Conservation (phyloP, 2,329 filamentous ascomycete species). For the Phyllosticta capitalensis region DNA sequence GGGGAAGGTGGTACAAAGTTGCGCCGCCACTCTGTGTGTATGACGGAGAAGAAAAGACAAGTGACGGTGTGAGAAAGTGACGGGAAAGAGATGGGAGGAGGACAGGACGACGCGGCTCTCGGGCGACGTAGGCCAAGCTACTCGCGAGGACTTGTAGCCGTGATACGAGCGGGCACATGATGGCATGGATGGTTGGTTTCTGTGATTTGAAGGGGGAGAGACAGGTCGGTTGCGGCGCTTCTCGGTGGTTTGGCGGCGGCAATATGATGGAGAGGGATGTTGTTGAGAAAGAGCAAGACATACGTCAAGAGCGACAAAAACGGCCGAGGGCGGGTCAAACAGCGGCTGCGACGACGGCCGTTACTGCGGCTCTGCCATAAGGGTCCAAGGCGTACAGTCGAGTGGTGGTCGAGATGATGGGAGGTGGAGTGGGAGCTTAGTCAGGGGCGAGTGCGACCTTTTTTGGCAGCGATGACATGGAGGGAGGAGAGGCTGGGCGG, state of each 20-base stretch:
- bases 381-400: conserved; percentile 9
- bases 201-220: background rate
- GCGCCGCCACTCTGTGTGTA: background rate
- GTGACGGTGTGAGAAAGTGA: background rate
- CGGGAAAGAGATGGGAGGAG: background rate
- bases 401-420: background rate
- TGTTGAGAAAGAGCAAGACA: background rate
- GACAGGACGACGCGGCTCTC: background rate
- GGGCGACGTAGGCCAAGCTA: conserved; percentile 6
- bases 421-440: background rate
- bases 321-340: background rate
- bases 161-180: conserved; percentile 10
- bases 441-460: too few species aligned
- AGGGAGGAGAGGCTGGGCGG: too few species aligned
- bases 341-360: background rate
- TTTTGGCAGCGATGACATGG: too few species aligned
- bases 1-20: background rate
- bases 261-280: background rate
- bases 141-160: background rate
- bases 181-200: too few species aligned
- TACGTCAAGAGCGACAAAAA: too few species aligned
- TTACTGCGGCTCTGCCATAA: conserved; percentile 5
- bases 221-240: background rate
- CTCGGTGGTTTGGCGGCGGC: background rate
- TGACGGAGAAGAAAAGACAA: background rate